Conservation (phyloP, 2,329 filamentous ascomycete genomes). For the Phoma herbarum region DNA sequence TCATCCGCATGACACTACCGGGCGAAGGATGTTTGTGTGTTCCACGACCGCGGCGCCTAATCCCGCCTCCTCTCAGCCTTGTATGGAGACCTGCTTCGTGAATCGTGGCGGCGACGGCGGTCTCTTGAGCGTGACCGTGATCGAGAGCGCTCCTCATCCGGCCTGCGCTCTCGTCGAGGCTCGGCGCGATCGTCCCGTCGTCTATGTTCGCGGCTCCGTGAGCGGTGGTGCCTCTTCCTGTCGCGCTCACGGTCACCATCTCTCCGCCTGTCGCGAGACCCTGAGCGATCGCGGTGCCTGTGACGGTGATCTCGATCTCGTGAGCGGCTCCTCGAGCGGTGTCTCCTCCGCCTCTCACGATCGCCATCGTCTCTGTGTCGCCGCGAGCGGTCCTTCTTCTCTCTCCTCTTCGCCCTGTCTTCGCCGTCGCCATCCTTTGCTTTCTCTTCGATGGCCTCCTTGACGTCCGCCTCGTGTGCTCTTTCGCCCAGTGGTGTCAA, state of each 20-base stretch:
- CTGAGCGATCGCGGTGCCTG: slow-evolving; percentile 40
- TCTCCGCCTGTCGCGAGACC: slow-evolving; percentile 40
- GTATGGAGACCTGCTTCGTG: slow-evolving; percentile 35
- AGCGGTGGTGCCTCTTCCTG: slow-evolving; percentile 43
- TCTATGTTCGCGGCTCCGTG: slow-evolving; percentile 39
- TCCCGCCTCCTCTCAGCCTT: slow-evolving; percentile 22
- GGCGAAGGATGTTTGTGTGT: too few species aligned
- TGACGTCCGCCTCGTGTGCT: slow-evolving; percentile 63
- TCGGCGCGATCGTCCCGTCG: slow-evolving; percentile 38
- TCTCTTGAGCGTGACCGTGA: slow-evolving; percentile 23
- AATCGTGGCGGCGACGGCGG: slow-evolving; percentile 25
- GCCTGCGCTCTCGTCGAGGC: slow-evolving; percentile 33
- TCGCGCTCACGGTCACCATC: slow-evolving; percentile 41
- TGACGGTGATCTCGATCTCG: slow-evolving; percentile 40
- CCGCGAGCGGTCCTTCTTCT: slow-evolving; percentile 37
- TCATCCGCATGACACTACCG: too few species aligned
- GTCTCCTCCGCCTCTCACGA: slow-evolving; percentile 34
- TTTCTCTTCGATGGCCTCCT: slow-evolving; percentile 62
- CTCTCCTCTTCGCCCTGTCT: slow-evolving; percentile 28
- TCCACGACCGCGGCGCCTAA: slow-evolving; percentile 5
- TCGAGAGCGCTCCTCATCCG: slow-evolving; percentile 35
- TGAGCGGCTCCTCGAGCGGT: slow-evolving; percentile 41
- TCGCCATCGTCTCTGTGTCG: slow-evolving; percentile 39
- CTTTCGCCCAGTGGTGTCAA: slow-evolving; percentile 65
- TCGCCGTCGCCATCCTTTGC: slow-evolving; percentile 50